phyloP scores from a whole-genome alignment of 257 asterid genomes.

The Mitragyna speciosa region DNA sequence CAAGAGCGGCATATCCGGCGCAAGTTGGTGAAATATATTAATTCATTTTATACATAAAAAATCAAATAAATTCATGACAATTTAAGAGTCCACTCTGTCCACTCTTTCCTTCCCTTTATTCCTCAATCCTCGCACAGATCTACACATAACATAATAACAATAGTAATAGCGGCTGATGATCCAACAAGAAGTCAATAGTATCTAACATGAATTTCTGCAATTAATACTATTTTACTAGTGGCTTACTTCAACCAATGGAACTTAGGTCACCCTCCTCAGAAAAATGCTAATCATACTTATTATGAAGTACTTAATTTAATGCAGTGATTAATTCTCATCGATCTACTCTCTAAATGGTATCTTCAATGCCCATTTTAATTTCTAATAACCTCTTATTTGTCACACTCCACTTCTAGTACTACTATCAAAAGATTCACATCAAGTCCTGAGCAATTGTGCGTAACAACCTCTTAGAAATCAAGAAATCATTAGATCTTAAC shows the following conservation, averaged over 20 bases:
- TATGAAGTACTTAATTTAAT: conserved; percentile 18
- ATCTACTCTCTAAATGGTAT: background rate
- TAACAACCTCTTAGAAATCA: background rate
- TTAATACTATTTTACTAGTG: background rate
- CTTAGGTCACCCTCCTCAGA: background rate
- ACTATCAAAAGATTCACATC: no score
- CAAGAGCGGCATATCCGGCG: conserved; percentile 16
- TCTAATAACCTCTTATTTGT: background rate
- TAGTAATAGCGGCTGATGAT: background rate
- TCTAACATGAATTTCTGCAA: conserved; percentile 10
- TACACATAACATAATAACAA: background rate
- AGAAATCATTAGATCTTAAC: no score
- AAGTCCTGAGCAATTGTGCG: no score
- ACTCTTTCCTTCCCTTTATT: no score
- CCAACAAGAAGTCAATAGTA: background rate
- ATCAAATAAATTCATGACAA: background rate
- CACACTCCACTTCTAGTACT: background rate
- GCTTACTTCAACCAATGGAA: background rate
- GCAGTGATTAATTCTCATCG: conserved; percentile 29
- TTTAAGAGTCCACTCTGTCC: background rate
- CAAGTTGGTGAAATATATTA: conserved; percentile 8
- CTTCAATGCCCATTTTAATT: background rate
- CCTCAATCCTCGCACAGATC: background rate
- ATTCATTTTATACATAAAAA: background rate
- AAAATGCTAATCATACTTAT: background rate